phyloP scores from a whole-genome alignment of 2,329 filamentous ascomycete species.

The Zymoseptoria ardabiliae region DNA sequence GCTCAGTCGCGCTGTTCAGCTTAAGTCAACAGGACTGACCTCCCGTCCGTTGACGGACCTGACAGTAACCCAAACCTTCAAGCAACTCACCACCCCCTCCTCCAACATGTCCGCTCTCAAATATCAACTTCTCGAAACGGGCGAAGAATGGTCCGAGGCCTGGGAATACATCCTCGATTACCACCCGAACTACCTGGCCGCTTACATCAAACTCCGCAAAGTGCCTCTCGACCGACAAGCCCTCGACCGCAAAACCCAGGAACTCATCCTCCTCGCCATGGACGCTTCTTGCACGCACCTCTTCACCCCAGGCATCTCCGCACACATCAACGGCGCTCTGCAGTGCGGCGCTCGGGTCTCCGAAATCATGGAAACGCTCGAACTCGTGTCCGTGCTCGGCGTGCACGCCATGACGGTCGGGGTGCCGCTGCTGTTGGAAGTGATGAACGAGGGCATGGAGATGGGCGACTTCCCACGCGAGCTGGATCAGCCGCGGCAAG shows the following conservation, averaged over 20 bases:
- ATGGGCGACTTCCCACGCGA: not conserved
- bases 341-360: conserved; percentile 33
- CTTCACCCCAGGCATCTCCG: conserved; percentile 37
- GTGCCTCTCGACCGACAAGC: conserved; percentile 29
- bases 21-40: not conserved
- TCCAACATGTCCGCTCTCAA: conserved; percentile 7
- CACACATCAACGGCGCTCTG: conserved; percentile 35
- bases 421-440: conserved; percentile 41
- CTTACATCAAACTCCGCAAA: conserved; percentile 7
- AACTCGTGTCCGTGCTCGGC: conserved; percentile 38
- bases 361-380: conserved; percentile 43
- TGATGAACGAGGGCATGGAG: conserved; percentile 37
- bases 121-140: conserved; percentile 4
- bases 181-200: conserved; percentile 9
- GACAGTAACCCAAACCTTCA: too few relatives aligned
- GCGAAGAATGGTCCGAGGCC: conserved; percentile 9
- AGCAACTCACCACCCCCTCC: too few relatives aligned
- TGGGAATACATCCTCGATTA: conserved; percentile 10
- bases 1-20: not conserved
- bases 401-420: conserved; percentile 42
- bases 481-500: not conserved
- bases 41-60: not conserved
- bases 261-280: conserved; percentile 39
- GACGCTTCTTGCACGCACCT: conserved; percentile 40
- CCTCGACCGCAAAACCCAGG: conserved; percentile 36